A percentile compares a stretch with the other conserved stretches of the same genome.
These are phyloP conservation scores for Avena insularis DNA, from an alignment of 176 grass and related monocot species.

Conservation along the genomic window DNA sequence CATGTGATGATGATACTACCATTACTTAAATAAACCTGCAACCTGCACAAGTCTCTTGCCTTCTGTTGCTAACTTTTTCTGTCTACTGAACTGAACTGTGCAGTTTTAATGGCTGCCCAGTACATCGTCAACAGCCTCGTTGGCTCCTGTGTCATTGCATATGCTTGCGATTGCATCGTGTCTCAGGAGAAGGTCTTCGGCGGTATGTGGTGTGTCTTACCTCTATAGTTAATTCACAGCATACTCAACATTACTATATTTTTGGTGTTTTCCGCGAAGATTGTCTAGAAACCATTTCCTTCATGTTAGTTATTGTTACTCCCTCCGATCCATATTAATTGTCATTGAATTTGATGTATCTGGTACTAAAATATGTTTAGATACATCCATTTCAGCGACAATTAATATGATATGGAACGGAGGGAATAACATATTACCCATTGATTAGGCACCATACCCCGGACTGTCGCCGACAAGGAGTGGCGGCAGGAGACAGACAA, in stretches of 20 bases:
- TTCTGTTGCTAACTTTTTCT: not conserved
- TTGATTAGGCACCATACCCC: constrained; percentile 77
- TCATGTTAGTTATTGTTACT: not conserved
- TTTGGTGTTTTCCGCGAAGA: not conserved
- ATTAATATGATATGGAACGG: too few species aligned
- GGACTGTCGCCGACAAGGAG: constrained; percentile 67
- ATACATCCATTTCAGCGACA: too few species aligned
- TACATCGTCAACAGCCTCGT: constrained; percentile 55
- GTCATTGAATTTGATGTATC: too few species aligned
- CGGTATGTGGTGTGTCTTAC: constrained; percentile 29
- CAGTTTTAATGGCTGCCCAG: constrained; percentile 57
- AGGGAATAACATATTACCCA: not conserved
- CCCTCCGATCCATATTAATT: too few species aligned
- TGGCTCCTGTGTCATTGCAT: constrained; percentile 56
- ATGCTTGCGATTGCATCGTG: constrained; percentile 48
- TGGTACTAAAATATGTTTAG: too few species aligned
- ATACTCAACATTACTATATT: not conserved
- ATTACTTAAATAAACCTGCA: not conserved
- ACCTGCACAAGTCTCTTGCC: not conserved
- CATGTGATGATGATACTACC: not conserved
- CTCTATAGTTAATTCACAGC: not conserved
- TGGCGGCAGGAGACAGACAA: constrained; percentile 80
- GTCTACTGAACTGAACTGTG: not conserved
- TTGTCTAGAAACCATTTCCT: not conserved
- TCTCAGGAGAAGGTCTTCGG: constrained; percentile 84